These are phyloP conservation scores for Ustilago bromivora DNA, from an alignment of 1,284 basidiomycete species.

Conservation along the genomic window DNA sequence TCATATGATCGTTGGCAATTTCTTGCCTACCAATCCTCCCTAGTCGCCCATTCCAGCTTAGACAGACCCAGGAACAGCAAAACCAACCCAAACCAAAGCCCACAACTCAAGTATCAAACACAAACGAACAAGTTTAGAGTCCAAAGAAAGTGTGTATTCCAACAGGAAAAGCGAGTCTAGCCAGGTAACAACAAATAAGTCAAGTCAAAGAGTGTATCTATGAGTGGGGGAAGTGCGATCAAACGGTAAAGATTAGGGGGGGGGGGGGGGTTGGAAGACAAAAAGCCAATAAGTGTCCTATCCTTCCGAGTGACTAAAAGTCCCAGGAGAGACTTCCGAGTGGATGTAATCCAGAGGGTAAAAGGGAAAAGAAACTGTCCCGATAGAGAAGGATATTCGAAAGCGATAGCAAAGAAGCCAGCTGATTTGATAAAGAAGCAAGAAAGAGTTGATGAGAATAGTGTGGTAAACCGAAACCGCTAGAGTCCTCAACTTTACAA, in stretches of 20 bases:
- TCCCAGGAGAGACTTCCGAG: neutral
- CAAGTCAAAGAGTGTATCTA: slow-evolving; percentile 19
- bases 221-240: neutral
- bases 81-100: neutral
- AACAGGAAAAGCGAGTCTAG: slow-evolving; percentile 12
- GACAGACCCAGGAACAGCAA: neutral
- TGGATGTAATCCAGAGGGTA: neutral
- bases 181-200: slow-evolving; percentile 12
- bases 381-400: neutral
- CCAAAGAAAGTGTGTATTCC: slow-evolving; percentile 22
- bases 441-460: neutral
- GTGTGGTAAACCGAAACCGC: neutral
- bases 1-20: slow-evolving; percentile 50
- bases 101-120: slow-evolving; percentile 1
- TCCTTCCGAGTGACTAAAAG: neutral
- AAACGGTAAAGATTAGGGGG: neutral
- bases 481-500: neutral
- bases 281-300: neutral
- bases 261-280: neutral
- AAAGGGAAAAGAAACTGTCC: neutral
- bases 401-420: neutral
- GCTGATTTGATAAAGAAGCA: neutral
- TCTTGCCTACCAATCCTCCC: slow-evolving; percentile 40
- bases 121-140: slow-evolving; percentile 2
- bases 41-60: slow-evolving; percentile 3